These are phyloP conservation scores for Solanum appendiculatum DNA, from an alignment of 257 asterid genomes.

Conservation along the genomic window DNA sequence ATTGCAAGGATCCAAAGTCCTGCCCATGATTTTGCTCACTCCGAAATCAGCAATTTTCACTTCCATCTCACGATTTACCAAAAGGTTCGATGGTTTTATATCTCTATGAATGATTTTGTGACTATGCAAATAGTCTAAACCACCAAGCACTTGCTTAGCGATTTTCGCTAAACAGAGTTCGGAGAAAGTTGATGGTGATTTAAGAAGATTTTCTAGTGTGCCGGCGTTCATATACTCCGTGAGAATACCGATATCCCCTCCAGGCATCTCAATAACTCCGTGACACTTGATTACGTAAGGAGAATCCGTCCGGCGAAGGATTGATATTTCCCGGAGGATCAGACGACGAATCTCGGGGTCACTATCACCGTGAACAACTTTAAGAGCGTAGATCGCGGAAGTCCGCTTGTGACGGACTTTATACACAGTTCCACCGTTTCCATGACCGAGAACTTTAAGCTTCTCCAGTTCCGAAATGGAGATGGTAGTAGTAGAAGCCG, in stretches of 20 bases:
- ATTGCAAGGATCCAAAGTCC: constrained; percentile 71
- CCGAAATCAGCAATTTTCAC: constrained; percentile 88
- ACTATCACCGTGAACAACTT: constrained; percentile 67
- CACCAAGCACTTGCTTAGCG: constrained; percentile 48
- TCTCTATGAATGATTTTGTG: constrained; percentile 83
- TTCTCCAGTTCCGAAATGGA: constrained; percentile 63
- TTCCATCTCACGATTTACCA: constrained; percentile 45
- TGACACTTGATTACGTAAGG: constrained; percentile 67
- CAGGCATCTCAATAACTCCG: constrained; percentile 57
- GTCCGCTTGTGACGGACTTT: constrained; percentile 71
- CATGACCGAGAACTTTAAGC: constrained; percentile 75
- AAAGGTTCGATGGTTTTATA: constrained; percentile 62
- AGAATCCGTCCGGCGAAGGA: constrained; percentile 80
- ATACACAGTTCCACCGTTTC: constrained; percentile 85
- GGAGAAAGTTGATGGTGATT: constrained; percentile 27
- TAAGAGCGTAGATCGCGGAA: constrained; percentile 46
- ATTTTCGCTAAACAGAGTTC: constrained; percentile 46
- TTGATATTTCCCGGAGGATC: constrained; percentile 68
- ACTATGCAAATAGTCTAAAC: constrained; percentile 58
- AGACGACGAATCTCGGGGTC: constrained; percentile 76
- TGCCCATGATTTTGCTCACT: constrained; percentile 69
- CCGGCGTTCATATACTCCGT: constrained; percentile 87
- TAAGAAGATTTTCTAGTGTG: constrained; percentile 46
- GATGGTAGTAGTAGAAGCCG: constrained; percentile 1
- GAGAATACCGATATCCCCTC: constrained; percentile 74